phyloP scores from a whole-genome alignment of 768 basidiomycete species.

The Phanerochaete sordida region DNA sequence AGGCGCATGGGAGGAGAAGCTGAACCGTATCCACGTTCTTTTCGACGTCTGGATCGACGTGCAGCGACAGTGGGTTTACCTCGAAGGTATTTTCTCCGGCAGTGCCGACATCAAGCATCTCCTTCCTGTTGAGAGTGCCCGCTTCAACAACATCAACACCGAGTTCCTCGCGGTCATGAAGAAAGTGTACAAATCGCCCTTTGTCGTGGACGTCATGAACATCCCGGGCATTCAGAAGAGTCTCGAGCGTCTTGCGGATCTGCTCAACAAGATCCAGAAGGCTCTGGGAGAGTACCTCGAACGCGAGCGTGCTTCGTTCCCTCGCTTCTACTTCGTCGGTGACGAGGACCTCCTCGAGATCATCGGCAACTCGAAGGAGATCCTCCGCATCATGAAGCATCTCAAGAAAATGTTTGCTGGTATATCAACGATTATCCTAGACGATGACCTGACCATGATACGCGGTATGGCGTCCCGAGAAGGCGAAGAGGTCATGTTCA shows the following conservation, averaged over 20 bases:
- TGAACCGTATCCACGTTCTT: constrained; percentile 93
- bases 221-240: constrained; percentile 96
- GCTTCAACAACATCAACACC: constrained; percentile 97
- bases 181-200: constrained; percentile 99
- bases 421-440: constrained; percentile 82
- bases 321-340: constrained; percentile 99
- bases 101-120: constrained; percentile 99
- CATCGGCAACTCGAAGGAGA: constrained; percentile 99
- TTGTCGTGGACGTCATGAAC: constrained; percentile 95
- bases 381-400: constrained; percentile 97
- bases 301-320: constrained; percentile 95
- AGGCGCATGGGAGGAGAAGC: constrained; percentile 92
- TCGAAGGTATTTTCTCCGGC: constrained; percentile 99
- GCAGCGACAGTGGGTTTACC: constrained; percentile 98
- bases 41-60: constrained; percentile 99
- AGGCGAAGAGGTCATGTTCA: constrained; percentile 89
- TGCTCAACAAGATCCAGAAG: constrained; percentile 98
- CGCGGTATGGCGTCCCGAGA: constrained; percentile 94
- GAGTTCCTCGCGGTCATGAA: constrained; percentile 99
- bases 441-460: constrained; percentile 85
- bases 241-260: constrained; percentile 91
- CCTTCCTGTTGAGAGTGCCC: constrained; percentile 93
- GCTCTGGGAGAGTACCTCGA: constrained; percentile 98
- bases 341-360: constrained; percentile 99
- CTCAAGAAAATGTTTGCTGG: constrained; percentile 99